phyloP scores from a whole-genome alignment of 805 yeast genomes.

The Yamadazyma paraphyllophila region DNA sequence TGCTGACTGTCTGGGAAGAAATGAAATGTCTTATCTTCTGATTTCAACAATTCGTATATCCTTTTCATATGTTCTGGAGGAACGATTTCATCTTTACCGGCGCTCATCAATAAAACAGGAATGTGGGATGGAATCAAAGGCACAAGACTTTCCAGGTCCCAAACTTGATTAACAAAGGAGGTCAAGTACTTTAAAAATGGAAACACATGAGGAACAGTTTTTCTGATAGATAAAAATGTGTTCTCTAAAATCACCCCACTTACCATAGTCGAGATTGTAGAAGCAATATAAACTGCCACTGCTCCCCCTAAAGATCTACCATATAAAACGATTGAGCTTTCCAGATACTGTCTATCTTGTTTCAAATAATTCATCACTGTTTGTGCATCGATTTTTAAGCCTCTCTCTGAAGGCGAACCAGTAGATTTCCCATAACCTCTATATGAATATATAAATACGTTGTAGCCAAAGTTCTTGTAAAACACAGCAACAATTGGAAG shows the following conservation, averaged over 20 bases:
- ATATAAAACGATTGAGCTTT: slow-evolving; percentile 61
- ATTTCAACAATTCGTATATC: slow-evolving; percentile 52
- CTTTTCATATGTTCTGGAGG: slow-evolving; percentile 80
- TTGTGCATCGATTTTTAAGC: slow-evolving; percentile 80
- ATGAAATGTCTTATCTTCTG: slow-evolving; percentile 50
- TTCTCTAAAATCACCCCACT: slow-evolving; percentile 78
- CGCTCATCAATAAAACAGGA: slow-evolving; percentile 72
- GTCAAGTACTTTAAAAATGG: slow-evolving; percentile 61
- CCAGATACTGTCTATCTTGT: slow-evolving; percentile 50
- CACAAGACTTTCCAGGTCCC: slow-evolving; percentile 75
- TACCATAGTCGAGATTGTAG: slow-evolving; percentile 49
- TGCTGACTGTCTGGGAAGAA: slow-evolving; percentile 65
- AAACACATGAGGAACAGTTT: slow-evolving; percentile 69
- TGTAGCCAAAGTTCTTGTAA: slow-evolving; percentile 59
- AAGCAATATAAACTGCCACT: slow-evolving; percentile 78
- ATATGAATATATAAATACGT: slow-evolving; percentile 83
- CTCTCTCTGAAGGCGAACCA: slow-evolving; percentile 73
- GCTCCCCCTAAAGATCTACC: slow-evolving; percentile 97
- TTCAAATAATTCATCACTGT: slow-evolving; percentile 61
- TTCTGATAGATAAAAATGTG: slow-evolving; percentile 74
- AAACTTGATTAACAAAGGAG: slow-evolving; percentile 67
- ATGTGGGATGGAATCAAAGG: slow-evolving; percentile 47
- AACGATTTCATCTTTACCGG: slow-evolving; percentile 80
- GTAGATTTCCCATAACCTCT: slow-evolving; percentile 86
- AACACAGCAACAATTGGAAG: slow-evolving; percentile 76